phyloP scores from a whole-genome alignment of 768 basidiomycete genomes.

The Kwoniella sp. region DNA sequence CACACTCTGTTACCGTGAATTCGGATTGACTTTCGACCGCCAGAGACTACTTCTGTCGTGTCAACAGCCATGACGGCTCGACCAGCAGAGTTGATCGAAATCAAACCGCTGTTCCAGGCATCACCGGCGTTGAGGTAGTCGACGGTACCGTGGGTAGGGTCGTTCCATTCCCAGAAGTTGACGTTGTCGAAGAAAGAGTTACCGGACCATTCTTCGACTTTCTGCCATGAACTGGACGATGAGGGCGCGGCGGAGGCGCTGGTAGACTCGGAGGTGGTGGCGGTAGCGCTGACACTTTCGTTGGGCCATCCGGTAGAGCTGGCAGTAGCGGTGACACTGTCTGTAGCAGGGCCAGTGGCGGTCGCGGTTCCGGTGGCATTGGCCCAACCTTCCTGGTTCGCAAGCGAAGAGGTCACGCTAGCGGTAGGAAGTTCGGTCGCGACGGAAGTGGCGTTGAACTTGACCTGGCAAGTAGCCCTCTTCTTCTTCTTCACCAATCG shows the following conservation, averaged over 20 bases:
- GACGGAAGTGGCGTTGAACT: conserved; percentile 24
- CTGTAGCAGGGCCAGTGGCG: conserved; percentile 34
- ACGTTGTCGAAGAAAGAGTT: conserved; percentile 78
- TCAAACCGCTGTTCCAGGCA: conserved; percentile 62
- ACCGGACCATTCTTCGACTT: conserved; percentile 59
- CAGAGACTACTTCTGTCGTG: conserved; percentile 72
- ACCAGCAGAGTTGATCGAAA: conserved; percentile 68
- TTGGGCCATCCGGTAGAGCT: conserved; percentile 17
- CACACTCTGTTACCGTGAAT: conserved; percentile 61
- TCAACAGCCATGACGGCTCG: conserved; percentile 87
- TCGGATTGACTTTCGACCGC: conserved; percentile 73
- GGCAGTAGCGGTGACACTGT: conserved; percentile 22
- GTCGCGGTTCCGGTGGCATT: conserved; percentile 35
- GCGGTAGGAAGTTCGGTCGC: conserved; percentile 11
- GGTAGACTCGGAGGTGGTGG: conserved; percentile 20
- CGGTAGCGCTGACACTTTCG: conserved; percentile 25
- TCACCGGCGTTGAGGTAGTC: conserved; percentile 62
- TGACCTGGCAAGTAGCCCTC: conserved; percentile 36
- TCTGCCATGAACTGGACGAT: background rate
- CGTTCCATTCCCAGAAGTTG: conserved; percentile 65
- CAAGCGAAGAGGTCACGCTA: conserved; percentile 17
- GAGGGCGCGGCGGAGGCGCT: conserved; percentile 2
- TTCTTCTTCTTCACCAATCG: conserved; percentile 51
- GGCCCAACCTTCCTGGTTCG: conserved; percentile 18
- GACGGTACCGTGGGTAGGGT: conserved; percentile 75